Evolutionary conservation across 179 eudicot species (phyloP).

Genomic region (Kewa caespitosa): DNA sequence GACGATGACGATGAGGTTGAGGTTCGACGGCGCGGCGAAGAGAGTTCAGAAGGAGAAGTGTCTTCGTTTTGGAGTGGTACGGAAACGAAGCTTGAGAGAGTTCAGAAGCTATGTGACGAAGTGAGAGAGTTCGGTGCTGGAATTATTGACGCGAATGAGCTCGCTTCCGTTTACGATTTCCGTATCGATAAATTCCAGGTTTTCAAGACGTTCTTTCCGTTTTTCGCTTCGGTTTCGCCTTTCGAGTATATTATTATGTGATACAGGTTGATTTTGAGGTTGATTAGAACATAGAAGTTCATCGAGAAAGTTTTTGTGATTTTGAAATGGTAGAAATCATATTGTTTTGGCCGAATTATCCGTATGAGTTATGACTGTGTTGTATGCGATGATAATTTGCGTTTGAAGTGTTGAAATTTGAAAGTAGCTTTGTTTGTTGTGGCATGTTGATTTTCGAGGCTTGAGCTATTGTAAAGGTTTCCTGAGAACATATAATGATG

Average conservation of each 20-base stretch:
- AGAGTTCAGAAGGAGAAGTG: conserved; percentile 28
- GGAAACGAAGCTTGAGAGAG: conserved; percentile 68
- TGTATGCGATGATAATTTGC: too few relatives aligned
- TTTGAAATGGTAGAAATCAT: background rate
- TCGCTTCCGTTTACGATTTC: conserved; percentile 73
- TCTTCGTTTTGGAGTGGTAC: conserved; percentile 35
- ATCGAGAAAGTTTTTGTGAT: background rate
- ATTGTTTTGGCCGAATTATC: too few relatives aligned
- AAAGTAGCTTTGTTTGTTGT: too few relatives aligned
- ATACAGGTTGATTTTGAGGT: background rate
- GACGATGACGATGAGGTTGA: conserved; percentile 44
- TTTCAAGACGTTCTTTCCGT: background rate
- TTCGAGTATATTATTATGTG: too few relatives aligned
- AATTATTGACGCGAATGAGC: conserved; percentile 73
- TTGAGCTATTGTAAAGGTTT: too few relatives aligned
- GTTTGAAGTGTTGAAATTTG: too few relatives aligned
- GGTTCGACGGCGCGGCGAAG: too few relatives aligned
- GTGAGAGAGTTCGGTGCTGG: conserved; percentile 71
- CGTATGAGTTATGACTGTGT: too few relatives aligned
- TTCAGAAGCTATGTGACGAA: conserved; percentile 69
- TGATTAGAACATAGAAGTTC: too few relatives aligned
- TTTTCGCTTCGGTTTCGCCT: too few relatives aligned
- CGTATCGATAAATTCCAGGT: conserved; percentile 96
- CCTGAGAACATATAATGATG: too few relatives aligned
- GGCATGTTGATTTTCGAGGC: too few relatives aligned